phyloP scores from a whole-genome alignment of 2,329 filamentous ascomycete species.

The Parasarocladium wereldwijsianum region DNA sequence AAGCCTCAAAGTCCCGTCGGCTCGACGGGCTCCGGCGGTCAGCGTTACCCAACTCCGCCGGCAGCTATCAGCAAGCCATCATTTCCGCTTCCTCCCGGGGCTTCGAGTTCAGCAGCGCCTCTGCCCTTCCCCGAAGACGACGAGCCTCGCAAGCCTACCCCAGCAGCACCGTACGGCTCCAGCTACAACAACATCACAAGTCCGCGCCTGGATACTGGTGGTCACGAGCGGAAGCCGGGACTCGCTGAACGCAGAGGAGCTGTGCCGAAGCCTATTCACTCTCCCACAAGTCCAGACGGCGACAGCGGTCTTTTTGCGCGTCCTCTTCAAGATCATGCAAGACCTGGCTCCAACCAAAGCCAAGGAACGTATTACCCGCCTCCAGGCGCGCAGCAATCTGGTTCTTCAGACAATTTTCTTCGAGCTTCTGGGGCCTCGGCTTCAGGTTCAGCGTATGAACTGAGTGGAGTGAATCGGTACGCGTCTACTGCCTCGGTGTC shows the following conservation, averaged over 20 bases:
- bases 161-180: constrained; percentile 28
- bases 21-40: constrained; percentile 21
- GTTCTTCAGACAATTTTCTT: constrained; percentile 13
- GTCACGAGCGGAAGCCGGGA: constrained; percentile 43
- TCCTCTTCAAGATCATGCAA: constrained; percentile 30
- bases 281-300: constrained; percentile 61
- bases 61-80: constrained; percentile 36
- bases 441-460: constrained; percentile 14
- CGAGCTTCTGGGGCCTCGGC: constrained; percentile 11
- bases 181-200: constrained; percentile 31
- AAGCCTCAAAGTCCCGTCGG: constrained; percentile 58
- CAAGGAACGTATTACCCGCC: constrained; percentile 47
- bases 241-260: constrained; percentile 72
- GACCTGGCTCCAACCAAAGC: constrained; percentile 22
- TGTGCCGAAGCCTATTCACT: constrained; percentile 69
- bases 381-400: constrained; percentile 24
- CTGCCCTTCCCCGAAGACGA: constrained; percentile 64
- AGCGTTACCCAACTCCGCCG: constrained; percentile 36
- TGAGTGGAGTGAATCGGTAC: constrained; percentile 43
- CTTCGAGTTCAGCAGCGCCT: constrained; percentile 52
- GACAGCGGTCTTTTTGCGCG: constrained; percentile 73
- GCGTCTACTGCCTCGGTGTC: constrained; percentile 82
- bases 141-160: constrained; percentile 30
- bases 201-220: constrained; percentile 39
- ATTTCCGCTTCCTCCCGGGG: constrained; percentile 51